Evolutionary conservation across 2,329 filamentous ascomycete genomes (phyloP).

Genomic region (Cercospora canescens): DNA sequence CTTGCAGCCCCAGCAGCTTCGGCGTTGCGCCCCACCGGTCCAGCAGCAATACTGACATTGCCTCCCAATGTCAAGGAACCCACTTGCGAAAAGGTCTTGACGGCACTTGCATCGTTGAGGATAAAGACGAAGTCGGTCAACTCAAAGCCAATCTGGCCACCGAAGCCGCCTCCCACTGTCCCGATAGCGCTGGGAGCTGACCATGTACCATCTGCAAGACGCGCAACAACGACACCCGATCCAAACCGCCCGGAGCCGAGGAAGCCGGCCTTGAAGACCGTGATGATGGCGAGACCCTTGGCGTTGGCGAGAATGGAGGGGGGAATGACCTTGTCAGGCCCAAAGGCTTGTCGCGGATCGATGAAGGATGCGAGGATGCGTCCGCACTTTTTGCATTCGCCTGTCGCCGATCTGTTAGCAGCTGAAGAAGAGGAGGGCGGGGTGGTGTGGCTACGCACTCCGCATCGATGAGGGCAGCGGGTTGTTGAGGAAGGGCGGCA

Average conservation of each 20-base stretch:
- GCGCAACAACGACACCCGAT: slow-evolving; percentile 78
- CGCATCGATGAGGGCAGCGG: slow-evolving; percentile 55
- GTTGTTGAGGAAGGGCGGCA: slow-evolving; percentile 53
- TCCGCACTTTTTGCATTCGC: slow-evolving; percentile 95
- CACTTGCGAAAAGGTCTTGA: slow-evolving; percentile 90
- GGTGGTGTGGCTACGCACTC: slow-evolving; percentile 42
- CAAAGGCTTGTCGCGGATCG: slow-evolving; percentile 89
- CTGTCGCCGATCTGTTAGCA: slow-evolving; percentile 48
- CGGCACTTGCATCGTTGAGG: slow-evolving; percentile 84
- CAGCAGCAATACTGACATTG: slow-evolving; percentile 93
- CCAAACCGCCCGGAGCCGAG: slow-evolving; percentile 80
- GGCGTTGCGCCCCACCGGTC: slow-evolving; percentile 89
- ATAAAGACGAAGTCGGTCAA: slow-evolving; percentile 97
- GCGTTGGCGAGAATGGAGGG: slow-evolving; percentile 85
- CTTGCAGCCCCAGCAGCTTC: slow-evolving; percentile 94
- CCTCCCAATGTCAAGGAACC: slow-evolving; percentile 91
- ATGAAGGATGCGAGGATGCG: slow-evolving; percentile 95
- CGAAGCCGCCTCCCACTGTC: slow-evolving; percentile 78
- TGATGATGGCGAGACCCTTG: slow-evolving; percentile 86
- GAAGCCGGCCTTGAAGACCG: slow-evolving; percentile 84
- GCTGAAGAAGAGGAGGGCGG: background rate
- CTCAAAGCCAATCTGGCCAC: slow-evolving; percentile 84
- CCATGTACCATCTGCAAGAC: slow-evolving; percentile 75
- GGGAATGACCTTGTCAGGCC: slow-evolving; percentile 96
- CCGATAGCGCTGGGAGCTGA: slow-evolving; percentile 80